Base-by-base conservation (phyloP, 495 filamentous ascomycete species). In the Aspergillus carlsbadensis region DNA sequence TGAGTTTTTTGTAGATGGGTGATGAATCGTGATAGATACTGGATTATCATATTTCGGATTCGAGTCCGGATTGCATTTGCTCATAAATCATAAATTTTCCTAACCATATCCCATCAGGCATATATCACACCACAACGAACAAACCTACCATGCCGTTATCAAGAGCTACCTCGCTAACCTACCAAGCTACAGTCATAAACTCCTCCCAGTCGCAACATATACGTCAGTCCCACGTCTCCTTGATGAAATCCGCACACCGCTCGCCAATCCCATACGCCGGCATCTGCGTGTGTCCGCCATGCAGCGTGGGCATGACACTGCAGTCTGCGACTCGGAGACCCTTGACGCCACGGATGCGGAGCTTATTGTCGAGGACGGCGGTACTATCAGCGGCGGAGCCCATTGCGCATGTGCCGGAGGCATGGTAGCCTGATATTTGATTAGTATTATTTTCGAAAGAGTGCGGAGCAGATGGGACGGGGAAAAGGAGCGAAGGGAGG, bases 241-340 rank as follows among this genome's bases (percentile, higher is more conserved):
- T 81, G 61, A 85, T 80, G n/a, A 73, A 65, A 55, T 83, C 82
- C 0, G 79, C 81, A 37, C 79, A 84, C 54, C 81, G 79, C 66
- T 86, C 80, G 5, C 79, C 79, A 58, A 87, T 75, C 39, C 81
- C 81, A 57, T 84, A 86, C 0, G 79, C 83, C 18, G 80, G 78
- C 69, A 84, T 79, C 59, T 82, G 78, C 0, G 83, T 81, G 48
- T 85, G 83, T 13, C 81, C 79, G 8, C 79, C 78, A 37, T 79
- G 76, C 13, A 82, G 59, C 6, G 65, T 70, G 13, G 84, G 85
- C 67, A 86, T 82, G 26, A 80, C 73, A 50, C 77, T 81, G 24
- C 76, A 79, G 63, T 86, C 82, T 0, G 79, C 82, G 33, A 85
- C 79, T 0, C 82, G 70, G 45, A 85, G 63, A 0, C 78, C 71